These are phyloP conservation scores for Umbelopsis isabellina DNA, from an alignment of 192 early-diverging fungal genomes.

Conservation along the genomic window DNA sequence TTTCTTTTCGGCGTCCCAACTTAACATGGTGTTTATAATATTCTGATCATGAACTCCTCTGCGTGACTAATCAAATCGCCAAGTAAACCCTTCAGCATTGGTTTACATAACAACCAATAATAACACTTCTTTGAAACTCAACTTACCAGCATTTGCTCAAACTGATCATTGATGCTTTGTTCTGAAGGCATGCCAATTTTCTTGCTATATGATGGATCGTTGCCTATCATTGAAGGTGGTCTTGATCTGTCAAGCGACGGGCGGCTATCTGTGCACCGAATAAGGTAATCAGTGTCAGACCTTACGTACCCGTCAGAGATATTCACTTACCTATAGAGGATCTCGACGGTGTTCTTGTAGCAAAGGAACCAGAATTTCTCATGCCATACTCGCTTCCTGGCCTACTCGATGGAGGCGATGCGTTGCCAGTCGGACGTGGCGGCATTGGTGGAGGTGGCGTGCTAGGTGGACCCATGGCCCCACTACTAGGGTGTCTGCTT, in stretches of 20 bases:
- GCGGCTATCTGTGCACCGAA: background rate
- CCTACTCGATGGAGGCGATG: conserved; percentile 1
- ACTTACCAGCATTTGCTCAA: conserved; percentile 60
- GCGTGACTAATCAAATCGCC: conserved; percentile 40
- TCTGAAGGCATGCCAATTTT: conserved; percentile 38
- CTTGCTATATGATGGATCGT: conserved; percentile 2
- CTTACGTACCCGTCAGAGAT: background rate
- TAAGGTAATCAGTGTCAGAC: background rate
- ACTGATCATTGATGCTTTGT: conserved; percentile 51
- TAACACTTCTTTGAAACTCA: background rate
- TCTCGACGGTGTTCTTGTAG: background rate
- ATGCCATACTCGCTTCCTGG: background rate
- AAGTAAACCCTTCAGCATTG: background rate
- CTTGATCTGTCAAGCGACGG: conserved; percentile 4
- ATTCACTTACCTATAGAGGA: background rate
- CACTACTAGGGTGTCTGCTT: background rate
- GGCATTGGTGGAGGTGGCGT: conserved; percentile 1
- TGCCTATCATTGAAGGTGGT: background rate
- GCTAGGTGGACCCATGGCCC: background rate
- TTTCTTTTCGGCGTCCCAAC: conserved; percentile 52
- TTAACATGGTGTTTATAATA: conserved; percentile 45
- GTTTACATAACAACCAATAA: background rate
- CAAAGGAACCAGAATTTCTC: conserved; percentile 3
- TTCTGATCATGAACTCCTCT: conserved; percentile 52
- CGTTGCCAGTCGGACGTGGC: background rate